Evolutionary conservation across 441 rosid species (phyloP), one percentile per base, ranked within the genome.

Genomic region (Eutrema salsugineum): DNA sequence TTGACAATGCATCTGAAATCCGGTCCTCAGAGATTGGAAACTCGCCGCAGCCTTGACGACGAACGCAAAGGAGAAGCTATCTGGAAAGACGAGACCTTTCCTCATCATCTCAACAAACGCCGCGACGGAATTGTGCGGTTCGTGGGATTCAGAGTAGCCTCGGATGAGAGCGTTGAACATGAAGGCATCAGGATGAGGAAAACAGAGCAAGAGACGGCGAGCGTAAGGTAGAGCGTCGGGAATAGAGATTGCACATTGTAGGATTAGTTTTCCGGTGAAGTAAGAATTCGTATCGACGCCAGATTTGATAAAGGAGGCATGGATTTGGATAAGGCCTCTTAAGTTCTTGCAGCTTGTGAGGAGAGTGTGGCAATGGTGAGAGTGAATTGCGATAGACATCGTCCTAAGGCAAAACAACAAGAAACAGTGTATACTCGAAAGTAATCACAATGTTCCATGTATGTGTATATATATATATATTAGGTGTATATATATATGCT

Each of bases 21-120:
- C 96, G 10, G 64, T 78, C 47, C 60, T 50, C 11, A 82, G 44
- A 12, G 78, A 85, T 73, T 89, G 39, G 6, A 66, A 66, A 75
- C 79, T 82, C 19, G 87, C 87, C 0, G 83, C 88, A 1, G 91
- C 89, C 71, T 91, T 89, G 27, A 91, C 81, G 35, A 73, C 46
- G 42, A 91, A 91, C 5, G 93, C 90, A 49, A 87, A 89, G 4
- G 95, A 79, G 83, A 86, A 91, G 74, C 96, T 91, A 75, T 89
- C 97, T 0, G 89, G 96, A 38, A 66, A 72, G 35, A 66, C 50
- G 3, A 55, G n/a, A 14, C 80, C 80, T 35, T 74, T 71, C 68
- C 81, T 77, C 46, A 78, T 79, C 89, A 86, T 77, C 47, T 81
- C 83, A 9, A 79, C 60, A 72, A 84, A 89, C 8, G 72, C 17